Evolutionary conservation across 1,284 basidiomycete species (phyloP).

Genomic region (Wallemia ichthyophaga): DNA sequence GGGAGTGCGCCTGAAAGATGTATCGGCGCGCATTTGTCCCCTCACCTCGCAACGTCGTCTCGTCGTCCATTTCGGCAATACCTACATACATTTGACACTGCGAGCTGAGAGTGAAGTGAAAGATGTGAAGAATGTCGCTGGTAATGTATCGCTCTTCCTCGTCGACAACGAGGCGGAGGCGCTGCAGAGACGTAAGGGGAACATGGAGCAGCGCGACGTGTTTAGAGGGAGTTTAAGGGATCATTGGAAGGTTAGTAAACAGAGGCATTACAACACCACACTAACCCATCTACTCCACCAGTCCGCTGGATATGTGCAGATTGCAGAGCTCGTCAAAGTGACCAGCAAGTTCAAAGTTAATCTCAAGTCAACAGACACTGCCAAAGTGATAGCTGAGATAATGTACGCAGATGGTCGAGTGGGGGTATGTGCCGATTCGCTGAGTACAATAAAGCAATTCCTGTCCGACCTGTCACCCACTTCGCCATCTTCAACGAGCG

Average conservation of each 20-base stretch:
- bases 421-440: constrained; percentile 9
- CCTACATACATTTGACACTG: constrained; percentile 32
- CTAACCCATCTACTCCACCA: constrained; percentile 6
- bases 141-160: constrained; percentile 24
- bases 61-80: constrained; percentile 31
- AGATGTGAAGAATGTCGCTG: constrained; percentile 23
- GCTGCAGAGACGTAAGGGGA: constrained; percentile 5
- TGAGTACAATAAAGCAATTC: constrained; percentile 2
- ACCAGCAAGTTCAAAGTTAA: constrained; percentile 16
- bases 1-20: neutral
- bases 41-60: constrained; percentile 18
- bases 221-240: constrained; percentile 16
- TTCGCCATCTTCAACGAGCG: neutral
- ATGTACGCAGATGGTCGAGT: constrained; percentile 10
- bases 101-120: constrained; percentile 30
- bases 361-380: constrained; percentile 22
- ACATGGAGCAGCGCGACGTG: constrained; percentile 5
- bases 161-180: constrained; percentile 28
- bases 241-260: constrained; percentile 34
- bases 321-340: constrained; percentile 28
- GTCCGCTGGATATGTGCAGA: constrained; percentile 26
- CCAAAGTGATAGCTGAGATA: constrained; percentile 24
- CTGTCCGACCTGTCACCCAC: constrained; percentile 1
- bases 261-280: constrained; percentile 1
- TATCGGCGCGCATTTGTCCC: neutral